Evolutionary conservation across 305 asterid species (phyloP).

Genomic region (Coffea humblotiana): DNA sequence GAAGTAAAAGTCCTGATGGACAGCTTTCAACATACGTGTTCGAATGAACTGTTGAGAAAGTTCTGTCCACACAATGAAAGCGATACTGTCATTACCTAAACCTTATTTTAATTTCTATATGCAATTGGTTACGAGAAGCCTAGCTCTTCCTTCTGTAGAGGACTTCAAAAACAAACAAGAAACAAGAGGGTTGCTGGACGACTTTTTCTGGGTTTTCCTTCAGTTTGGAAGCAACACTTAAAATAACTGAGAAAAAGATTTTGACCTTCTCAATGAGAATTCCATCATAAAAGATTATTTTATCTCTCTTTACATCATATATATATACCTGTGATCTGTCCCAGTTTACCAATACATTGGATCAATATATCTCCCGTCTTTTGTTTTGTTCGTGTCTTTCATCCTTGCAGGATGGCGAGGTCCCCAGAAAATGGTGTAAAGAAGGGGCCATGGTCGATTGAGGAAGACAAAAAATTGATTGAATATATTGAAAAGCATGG

Average conservation of each 20-base stretch:
- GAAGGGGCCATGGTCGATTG: constrained; percentile 64
- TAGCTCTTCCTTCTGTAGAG: not conserved
- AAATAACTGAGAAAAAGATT: constrained; percentile 13
- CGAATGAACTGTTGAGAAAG: constrained; percentile 4
- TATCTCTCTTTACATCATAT: not conserved
- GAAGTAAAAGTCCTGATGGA: not conserved
- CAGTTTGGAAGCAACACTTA: constrained; percentile 16
- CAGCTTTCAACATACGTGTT: constrained; percentile 11
- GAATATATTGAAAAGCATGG: constrained; percentile 43
- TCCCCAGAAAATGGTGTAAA: constrained; percentile 36
- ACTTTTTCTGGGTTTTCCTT: constrained; percentile 21
- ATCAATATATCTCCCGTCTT: not conserved
- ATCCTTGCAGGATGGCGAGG: constrained; percentile 37
- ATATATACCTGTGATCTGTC: not conserved
- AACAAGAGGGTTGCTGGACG: constrained; percentile 8
- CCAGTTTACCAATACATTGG: not conserved
- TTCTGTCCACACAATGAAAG: constrained; percentile 18
- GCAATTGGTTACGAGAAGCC: not conserved
- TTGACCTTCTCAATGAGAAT: constrained; percentile 25
- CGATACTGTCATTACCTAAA: constrained; percentile 31
- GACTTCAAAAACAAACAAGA: not conserved
- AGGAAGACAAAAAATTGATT: constrained; percentile 46
- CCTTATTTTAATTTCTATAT: constrained; percentile 13
- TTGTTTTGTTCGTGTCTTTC: not conserved
- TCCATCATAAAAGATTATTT: constrained; percentile 15